Evolutionary conservation across 441 rosid species (phyloP), one percentile per base, ranked within the genome.

Genomic region (Breynia disticha): DNA sequence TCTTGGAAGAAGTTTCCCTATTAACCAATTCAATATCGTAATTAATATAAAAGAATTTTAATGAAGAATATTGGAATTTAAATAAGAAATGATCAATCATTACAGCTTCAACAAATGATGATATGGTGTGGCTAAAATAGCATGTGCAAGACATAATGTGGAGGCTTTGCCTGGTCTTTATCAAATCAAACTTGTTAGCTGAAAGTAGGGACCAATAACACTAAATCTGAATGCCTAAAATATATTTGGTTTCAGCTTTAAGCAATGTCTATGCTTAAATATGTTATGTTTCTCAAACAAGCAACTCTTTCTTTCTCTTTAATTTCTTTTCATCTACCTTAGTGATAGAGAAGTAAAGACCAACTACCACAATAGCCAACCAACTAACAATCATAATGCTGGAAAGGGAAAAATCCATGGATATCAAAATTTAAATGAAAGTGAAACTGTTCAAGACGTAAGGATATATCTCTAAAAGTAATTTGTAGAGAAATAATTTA

Each of bases 351-450:
- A 60, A 22, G 60, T 11, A 55, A 65, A 62, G 52, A 46, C 68
- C 59, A 65, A 70, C 71, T 15, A 65, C 67, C 62, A 11, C 66
- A 68, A 56, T 75, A 32, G 68, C 76, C 62, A 57, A 43, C 59
- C 65, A 71, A 65, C 75, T 47, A 50, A 56, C 62, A 39, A 52
- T 59, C 59, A 55, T 59, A n/a, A 60, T 54, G 39, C 59, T 35
- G 45, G n/a, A 35, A 53, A 16, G 19, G 41, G 43, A 37, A 50
- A n/a, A 42, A 39, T 43, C 16, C 56, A 35, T 28, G 8, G 35
- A 28, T 28, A 28, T 1, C 5, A 5, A 28, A 9, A 28, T 28
- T 28, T 28, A 28, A 28, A 28, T 28, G 35, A 28, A 28, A 9
- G n/a, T n/a, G 1, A 2, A 28, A 28, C 7, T 3, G 35, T 28